A percentile compares a stretch with the other conserved stretches of the same genome.
Conservation (phyloP, 352 stramenopile species). For the Phytophthora podocarpi region DNA sequence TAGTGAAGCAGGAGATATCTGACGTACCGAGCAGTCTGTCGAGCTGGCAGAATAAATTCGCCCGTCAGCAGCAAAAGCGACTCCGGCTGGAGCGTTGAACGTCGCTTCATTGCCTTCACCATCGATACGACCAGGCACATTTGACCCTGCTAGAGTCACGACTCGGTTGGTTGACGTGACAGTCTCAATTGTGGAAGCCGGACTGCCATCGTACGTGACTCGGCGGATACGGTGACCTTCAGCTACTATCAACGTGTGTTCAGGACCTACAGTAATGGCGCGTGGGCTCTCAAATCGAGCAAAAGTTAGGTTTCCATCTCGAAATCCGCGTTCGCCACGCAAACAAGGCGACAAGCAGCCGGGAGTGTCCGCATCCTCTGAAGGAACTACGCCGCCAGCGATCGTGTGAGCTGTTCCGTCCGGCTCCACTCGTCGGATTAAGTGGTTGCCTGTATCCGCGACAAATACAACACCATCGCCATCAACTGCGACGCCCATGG, state of each 20-base stretch:
- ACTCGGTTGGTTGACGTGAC: constrained; percentile 79
- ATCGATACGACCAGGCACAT: constrained; percentile 73
- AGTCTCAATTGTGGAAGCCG: constrained; percentile 64
- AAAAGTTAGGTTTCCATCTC: constrained; percentile 87
- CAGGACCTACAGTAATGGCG: constrained; percentile 85
- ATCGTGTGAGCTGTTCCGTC: constrained; percentile 69
- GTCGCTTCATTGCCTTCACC: constrained; percentile 87
- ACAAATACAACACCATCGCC: constrained; percentile 90
- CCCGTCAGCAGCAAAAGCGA: constrained; percentile 89
- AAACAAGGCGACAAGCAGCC: constrained; percentile 92
- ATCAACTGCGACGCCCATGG: constrained; percentile 88
- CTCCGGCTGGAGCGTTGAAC: constrained; percentile 88
- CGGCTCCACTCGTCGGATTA: constrained; percentile 87
- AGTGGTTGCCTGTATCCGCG: constrained; percentile 96
- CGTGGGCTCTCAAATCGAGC: constrained; percentile 93
- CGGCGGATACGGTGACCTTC: constrained; percentile 91
- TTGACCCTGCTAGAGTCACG: constrained; percentile 90
- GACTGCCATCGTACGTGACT: constrained; percentile 72
- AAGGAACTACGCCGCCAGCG: constrained; percentile 60
- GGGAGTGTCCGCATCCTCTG: constrained; percentile 66
- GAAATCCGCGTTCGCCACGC: constrained; percentile 84
- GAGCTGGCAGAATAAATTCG: constrained; percentile 92
- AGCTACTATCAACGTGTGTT: constrained; percentile 87
- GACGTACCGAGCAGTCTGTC: constrained; percentile 88
- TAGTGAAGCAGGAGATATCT: constrained; percentile 72